Conservation (phyloP, 768 basidiomycete genomes). For the Amanita brunnescens region DNA sequence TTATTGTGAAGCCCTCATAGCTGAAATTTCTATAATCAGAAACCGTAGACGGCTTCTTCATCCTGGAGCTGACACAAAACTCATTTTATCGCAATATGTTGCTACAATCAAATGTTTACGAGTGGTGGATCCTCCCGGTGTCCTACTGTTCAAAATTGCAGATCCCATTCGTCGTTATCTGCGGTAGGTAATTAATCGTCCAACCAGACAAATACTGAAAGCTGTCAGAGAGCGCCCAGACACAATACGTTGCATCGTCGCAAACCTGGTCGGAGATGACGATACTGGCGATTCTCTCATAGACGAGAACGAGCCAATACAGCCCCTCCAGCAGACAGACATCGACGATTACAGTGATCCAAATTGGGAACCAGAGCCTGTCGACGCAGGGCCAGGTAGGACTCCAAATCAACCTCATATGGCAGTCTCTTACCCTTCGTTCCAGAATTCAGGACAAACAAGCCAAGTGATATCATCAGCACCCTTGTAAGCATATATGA, state of each 20-base stretch:
- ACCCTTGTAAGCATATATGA: slow-evolving; percentile 97
- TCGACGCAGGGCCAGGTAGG: slow-evolving; percentile 91
- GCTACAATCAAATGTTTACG: slow-evolving; percentile 86
- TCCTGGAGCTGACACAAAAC: slow-evolving; percentile 91
- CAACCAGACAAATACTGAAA: background rate
- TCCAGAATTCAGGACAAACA: slow-evolving; percentile 84
- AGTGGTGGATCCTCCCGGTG: slow-evolving; percentile 87
- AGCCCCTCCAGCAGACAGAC: slow-evolving; percentile 64
- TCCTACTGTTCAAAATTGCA: slow-evolving; percentile 87
- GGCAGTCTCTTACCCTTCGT: background rate
- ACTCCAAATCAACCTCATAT: background rate
- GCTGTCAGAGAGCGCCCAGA: slow-evolving; percentile 68
- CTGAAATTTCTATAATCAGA: slow-evolving; percentile 28
- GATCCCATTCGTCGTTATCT: slow-evolving; percentile 89
- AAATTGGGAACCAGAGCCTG: slow-evolving; percentile 92
- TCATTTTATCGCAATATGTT: slow-evolving; percentile 86
- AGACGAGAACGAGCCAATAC: slow-evolving; percentile 77
- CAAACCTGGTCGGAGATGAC: slow-evolving; percentile 81
- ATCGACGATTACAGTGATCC: slow-evolving; percentile 86
- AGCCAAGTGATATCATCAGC: slow-evolving; percentile 88
- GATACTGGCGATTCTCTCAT: slow-evolving; percentile 73
- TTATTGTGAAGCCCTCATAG: background rate
- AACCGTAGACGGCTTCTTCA: slow-evolving; percentile 85
- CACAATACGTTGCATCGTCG: slow-evolving; percentile 90
- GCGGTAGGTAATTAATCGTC: slow-evolving; percentile 35